Conservation (phyloP, 2,329 filamentous ascomycete genomes). For the Aureobasidium sp. region DNA sequence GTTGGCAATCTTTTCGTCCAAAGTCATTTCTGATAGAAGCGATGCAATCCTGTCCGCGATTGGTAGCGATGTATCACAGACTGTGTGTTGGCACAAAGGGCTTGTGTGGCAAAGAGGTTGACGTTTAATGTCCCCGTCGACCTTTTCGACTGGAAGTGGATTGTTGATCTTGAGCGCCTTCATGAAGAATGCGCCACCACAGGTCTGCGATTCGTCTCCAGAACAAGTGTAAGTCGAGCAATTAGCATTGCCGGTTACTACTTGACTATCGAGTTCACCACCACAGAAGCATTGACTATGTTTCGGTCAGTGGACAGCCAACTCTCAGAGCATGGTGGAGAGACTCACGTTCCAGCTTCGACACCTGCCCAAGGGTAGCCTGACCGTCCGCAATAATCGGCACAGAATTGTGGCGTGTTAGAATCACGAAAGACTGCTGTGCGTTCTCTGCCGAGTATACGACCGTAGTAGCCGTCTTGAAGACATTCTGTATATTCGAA, state of each 20-base stretch:
- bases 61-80: constrained; percentile 40
- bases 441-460: constrained; percentile 1
- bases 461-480: constrained; percentile 6
- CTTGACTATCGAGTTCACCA: not conserved
- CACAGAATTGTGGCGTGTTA: constrained; percentile 1
- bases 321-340: not conserved
- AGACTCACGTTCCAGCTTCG: not conserved
- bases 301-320: not conserved
- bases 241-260: not conserved
- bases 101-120: constrained; percentile 14
- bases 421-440: constrained; percentile 1
- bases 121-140: constrained; percentile 9
- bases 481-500: not conserved
- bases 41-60: constrained; percentile 19
- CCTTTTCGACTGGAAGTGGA: not conserved
- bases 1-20: constrained; percentile 59
- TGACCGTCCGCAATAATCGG: constrained; percentile 1
- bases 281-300: constrained; percentile 1
- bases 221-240: constrained; percentile 6
- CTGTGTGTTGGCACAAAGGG: constrained; percentile 39
- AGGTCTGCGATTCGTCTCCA: not conserved
- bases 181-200: not conserved
- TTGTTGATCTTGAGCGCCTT: not conserved
- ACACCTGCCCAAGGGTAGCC: constrained; percentile 5
- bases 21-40: constrained; percentile 62